Evolutionary conservation across 2,329 filamentous ascomycete species (phyloP).

Genomic region (Aspergillus vadensis): DNA sequence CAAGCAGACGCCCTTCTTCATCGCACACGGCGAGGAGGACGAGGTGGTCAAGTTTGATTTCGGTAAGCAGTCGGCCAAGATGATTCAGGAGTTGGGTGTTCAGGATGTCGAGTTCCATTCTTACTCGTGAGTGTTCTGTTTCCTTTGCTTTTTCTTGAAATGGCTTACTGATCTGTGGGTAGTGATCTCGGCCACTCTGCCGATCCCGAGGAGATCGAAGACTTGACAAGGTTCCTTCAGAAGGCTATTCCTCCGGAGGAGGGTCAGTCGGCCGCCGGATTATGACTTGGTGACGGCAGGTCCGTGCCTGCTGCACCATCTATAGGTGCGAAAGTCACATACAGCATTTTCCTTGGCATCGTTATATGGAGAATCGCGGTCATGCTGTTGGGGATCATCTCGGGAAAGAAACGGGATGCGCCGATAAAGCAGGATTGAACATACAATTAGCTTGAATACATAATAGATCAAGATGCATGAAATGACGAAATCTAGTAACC

Average conservation of each 20-base stretch:
- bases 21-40: slow-evolving; percentile 84
- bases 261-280: slow-evolving; percentile 28
- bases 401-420: slow-evolving; percentile 6
- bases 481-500: not conserved
- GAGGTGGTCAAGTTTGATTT: slow-evolving; percentile 69
- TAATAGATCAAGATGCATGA: not conserved
- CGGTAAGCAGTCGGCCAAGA: slow-evolving; percentile 67
- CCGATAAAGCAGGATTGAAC: slow-evolving; percentile 14
- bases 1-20: slow-evolving; percentile 78
- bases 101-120: slow-evolving; percentile 70
- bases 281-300: slow-evolving; percentile 36
- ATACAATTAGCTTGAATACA: not conserved
- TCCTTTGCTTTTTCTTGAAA: not conserved
- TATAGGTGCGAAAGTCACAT: slow-evolving; percentile 15
- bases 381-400: slow-evolving; percentile 21
- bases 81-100: slow-evolving; percentile 69
- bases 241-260: slow-evolving; percentile 54
- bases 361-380: slow-evolving; percentile 30
- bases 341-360: slow-evolving; percentile 25
- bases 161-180: slow-evolving; percentile 10
- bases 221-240: slow-evolving; percentile 69
- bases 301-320: not conserved
- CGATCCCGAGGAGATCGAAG: slow-evolving; percentile 74
- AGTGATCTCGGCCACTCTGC: slow-evolving; percentile 76
- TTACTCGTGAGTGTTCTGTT: slow-evolving; percentile 63